Evolutionary conservation across 2,329 filamentous ascomycete genomes (phyloP).

Genomic region (Kalmusia sp.): DNA sequence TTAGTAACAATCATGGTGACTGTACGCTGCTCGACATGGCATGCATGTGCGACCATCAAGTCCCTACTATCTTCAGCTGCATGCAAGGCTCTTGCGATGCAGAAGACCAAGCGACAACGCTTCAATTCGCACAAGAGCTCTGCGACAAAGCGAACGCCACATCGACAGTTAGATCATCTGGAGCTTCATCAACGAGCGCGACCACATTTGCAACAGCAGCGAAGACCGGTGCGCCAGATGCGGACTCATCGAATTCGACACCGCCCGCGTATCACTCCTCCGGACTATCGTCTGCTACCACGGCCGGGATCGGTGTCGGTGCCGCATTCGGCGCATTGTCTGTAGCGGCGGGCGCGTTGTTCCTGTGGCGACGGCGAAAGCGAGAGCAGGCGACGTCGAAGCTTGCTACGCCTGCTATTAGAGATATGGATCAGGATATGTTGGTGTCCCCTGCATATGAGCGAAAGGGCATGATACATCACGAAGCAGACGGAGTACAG

Average conservation of each 20-base stretch:
- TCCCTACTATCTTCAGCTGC: constrained; percentile 4
- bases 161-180: not conserved
- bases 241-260: not conserved
- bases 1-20: not conserved
- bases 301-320: not conserved
- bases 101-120: not conserved
- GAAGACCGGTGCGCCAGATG: not conserved
- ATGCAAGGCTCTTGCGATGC: constrained; percentile 5
- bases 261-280: not conserved
- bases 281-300: not conserved
- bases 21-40: constrained; percentile 2
- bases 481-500: constrained; percentile 1
- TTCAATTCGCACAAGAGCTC: not conserved
- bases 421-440: not conserved
- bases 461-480: not conserved
- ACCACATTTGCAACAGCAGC: not conserved
- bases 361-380: not conserved
- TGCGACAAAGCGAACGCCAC: not conserved
- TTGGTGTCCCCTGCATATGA: not conserved
- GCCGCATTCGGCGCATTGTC: not conserved
- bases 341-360: not conserved
- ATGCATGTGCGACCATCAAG: constrained; percentile 5
- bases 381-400: not conserved
- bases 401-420: not conserved
- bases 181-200: not conserved